Evolutionary conservation across 1,284 basidiomycete species (phyloP), one percentile per base, ranked within the genome.

Genomic region (Waitea zeae): DNA sequence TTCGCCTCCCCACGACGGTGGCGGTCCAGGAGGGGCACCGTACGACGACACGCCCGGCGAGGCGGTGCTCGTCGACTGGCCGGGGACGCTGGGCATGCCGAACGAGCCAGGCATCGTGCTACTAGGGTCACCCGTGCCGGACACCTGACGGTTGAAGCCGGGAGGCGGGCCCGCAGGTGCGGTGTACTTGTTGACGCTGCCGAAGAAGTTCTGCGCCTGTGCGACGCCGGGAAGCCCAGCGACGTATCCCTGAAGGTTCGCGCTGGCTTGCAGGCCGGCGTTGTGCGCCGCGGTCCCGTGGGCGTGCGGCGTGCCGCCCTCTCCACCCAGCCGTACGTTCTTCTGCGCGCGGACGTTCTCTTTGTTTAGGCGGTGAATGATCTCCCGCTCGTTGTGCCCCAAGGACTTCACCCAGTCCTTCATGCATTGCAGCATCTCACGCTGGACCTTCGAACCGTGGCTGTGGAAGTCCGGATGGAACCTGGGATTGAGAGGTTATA

Each of bases 381-480:
- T 54, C 20, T 69, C 64, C 37, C 64, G 58, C 11, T 17, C 9
- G 11, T 14, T 6, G 7, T 52, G 34, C 3, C 72, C 70, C 5
- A 74, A 64, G 11, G 56, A 54, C 31, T 70, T 52, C 31, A 77
- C 59, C 83, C 79, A 81, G 31, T 52, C 53, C 17, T 50, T 53
- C 66, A 79, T 65, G 42, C 60, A 66, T 38, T 67, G 61, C 41
- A 80, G 48, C 86, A 93, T 90, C 47, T 82, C 70, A 26, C 65
- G 61, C 52, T 92, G 88, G 19, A 92, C 66, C 41, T 68, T 62
- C 1, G 80, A 80, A 44, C 62, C 56, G 11, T 56, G 53, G 49
- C 78, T 64, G 49, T 76, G 70, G 61, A 86, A 92, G 46, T 86
- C 79, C 5, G 86, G 87, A 50, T 92, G 86, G 67, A 90, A 82